Conservation (phyloP, 1,139 yeast genomes). For the Nakaseomyces delphensis region DNA sequence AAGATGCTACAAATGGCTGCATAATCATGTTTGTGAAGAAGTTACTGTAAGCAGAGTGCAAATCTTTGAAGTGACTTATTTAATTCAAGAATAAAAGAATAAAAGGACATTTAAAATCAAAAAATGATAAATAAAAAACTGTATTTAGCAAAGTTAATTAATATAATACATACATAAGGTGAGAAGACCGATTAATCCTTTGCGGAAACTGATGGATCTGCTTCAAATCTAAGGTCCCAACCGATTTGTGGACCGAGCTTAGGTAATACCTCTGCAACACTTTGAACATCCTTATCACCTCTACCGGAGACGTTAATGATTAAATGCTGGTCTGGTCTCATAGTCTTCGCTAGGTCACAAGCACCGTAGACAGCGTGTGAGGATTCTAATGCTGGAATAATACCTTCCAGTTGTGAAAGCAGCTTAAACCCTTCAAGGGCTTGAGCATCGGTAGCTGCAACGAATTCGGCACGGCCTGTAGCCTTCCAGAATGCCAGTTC, state of each 20-base stretch:
- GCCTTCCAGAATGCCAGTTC: conserved; percentile 94
- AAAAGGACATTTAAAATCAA: no score
- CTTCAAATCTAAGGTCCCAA: conserved; percentile 91
- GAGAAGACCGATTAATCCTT: neutral
- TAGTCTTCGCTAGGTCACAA: conserved; percentile 73
- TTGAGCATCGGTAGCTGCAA: conserved; percentile 89
- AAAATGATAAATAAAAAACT: no score
- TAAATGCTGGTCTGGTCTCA: conserved; percentile 70
- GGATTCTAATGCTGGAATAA: conserved; percentile 95
- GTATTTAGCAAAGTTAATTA: no score
- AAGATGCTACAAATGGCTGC: no score
- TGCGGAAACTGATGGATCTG: conserved; percentile 24
- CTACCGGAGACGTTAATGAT: conserved; percentile 92
- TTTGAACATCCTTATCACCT: conserved; percentile 98
- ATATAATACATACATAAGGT: conserved; percentile 1
- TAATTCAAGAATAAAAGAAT: no score
- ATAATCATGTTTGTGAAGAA: no score
- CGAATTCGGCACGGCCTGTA: conserved; percentile 81
- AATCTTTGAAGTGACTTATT: no score
- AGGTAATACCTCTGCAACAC: conserved; percentile 92
- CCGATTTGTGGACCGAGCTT: conserved; percentile 80
- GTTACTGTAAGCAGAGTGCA: no score
- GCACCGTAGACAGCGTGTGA: conserved; percentile 95
- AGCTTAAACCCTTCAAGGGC: conserved; percentile 85
- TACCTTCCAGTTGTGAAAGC: conserved; percentile 90